phyloP scores from a whole-genome alignment of 208 protist genomes.

The Phytomonas francai region DNA sequence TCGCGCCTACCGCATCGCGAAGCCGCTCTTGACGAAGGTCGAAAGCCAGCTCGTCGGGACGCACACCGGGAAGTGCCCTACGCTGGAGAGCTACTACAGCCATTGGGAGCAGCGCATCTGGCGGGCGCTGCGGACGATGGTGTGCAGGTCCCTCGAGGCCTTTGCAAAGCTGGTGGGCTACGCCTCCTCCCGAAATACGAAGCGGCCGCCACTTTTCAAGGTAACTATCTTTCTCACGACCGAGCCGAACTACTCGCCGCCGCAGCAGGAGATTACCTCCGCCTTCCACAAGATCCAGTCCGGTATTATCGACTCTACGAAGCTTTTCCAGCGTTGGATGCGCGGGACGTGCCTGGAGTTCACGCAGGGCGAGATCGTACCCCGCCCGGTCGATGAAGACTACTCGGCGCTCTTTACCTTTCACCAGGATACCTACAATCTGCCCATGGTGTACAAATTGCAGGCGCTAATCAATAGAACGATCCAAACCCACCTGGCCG shows the following conservation, averaged over 20 bases:
- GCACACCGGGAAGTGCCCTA: conserved; percentile 85
- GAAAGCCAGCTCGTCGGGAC: conserved; percentile 91
- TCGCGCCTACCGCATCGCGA: conserved; percentile 92
- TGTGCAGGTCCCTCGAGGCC: conserved; percentile 73
- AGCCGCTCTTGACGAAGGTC: conserved; percentile 93
- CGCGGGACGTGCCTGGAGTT: conserved; percentile 94
- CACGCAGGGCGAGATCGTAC: conserved; percentile 86
- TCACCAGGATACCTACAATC: conserved; percentile 91
- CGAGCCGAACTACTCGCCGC: conserved; percentile 90
- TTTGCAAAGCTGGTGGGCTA: conserved; percentile 89
- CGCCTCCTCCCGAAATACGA: conserved; percentile 24
- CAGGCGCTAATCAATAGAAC: conserved; percentile 86
- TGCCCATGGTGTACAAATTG: conserved; percentile 86
- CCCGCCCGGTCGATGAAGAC: conserved; percentile 74
- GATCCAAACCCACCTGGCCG: conserved; percentile 87
- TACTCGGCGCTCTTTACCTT: conserved; percentile 90
- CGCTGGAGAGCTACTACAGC: conserved; percentile 92
- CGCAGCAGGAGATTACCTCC: conserved; percentile 90
- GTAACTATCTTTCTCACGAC: conserved; percentile 89
- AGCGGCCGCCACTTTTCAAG: conserved; percentile 87
- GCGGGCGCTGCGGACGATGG: conserved; percentile 89
- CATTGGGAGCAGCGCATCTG: conserved; percentile 96
- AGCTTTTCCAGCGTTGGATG: conserved; percentile 95
- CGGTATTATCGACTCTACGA: conserved; percentile 92
- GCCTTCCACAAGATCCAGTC: conserved; percentile 89